These are phyloP conservation scores for Paramecium pentaurelia DNA, from an alignment of 73 alveolate genomes.

Conservation along the genomic window DNA sequence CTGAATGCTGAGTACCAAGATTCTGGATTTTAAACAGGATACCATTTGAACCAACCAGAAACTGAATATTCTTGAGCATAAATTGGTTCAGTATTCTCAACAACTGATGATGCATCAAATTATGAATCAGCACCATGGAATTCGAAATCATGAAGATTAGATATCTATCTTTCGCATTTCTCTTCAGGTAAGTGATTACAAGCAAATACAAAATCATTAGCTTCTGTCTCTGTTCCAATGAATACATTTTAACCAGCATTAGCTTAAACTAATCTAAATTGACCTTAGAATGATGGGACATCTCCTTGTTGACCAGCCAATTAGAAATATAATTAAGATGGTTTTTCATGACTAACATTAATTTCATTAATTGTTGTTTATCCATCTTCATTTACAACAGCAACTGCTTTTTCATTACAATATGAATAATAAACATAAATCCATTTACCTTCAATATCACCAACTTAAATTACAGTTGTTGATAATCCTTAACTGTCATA, in stretches of 20 bases:
- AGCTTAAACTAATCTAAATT: background rate
- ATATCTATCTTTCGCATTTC: background rate
- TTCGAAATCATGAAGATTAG: slow-evolving; percentile 29
- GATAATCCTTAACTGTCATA: background rate
- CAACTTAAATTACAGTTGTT: background rate
- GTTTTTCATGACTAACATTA: background rate
- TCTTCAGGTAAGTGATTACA: background rate
- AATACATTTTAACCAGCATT: background rate
- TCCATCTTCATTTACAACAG: background rate
- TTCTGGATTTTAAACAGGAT: background rate
- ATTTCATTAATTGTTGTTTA: background rate
- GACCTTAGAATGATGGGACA: background rate
- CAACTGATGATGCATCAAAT: background rate
- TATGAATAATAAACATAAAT: background rate
- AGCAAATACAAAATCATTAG: background rate
- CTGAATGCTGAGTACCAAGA: slow-evolving; percentile 50
- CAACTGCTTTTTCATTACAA: slow-evolving; percentile 20
- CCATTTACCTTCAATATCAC: slow-evolving; percentile 28
- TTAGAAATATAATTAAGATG: background rate
- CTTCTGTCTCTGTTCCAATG: background rate
- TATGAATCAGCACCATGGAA: slow-evolving; percentile 1
- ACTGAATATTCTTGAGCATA: slow-evolving; percentile 35
- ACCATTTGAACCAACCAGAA: slow-evolving; percentile 51
- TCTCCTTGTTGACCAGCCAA: background rate
- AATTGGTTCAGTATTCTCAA: background rate